Conservation (phyloP, 2,329 filamentous ascomycete species). For the Hansfordia pulvinata region DNA sequence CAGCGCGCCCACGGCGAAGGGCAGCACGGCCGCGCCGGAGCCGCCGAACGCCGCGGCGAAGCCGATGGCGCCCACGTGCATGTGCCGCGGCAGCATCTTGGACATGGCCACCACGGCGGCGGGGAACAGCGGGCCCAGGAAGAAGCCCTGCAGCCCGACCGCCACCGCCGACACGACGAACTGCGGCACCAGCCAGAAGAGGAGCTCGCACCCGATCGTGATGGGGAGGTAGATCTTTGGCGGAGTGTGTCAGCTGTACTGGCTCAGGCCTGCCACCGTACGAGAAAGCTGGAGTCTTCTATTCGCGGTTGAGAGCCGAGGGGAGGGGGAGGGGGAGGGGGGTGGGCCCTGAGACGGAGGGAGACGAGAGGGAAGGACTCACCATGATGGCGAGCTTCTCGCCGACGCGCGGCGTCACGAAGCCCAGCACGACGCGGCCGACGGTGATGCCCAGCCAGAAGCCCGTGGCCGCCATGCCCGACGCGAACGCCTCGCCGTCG, state of each 20-base stretch:
- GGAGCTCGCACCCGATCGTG: slow-evolving; percentile 50
- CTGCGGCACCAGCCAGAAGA: slow-evolving; percentile 73
- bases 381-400: slow-evolving; percentile 49
- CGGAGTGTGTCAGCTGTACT: too few species aligned
- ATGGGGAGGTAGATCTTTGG: slow-evolving; percentile 46
- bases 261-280: too few species aligned
- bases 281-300: too few species aligned
- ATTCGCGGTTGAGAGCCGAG: too few species aligned
- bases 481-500: slow-evolving; percentile 50
- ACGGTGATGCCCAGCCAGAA: slow-evolving; percentile 73
- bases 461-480: slow-evolving; percentile 63
- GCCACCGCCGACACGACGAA: slow-evolving; percentile 64
- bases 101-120: slow-evolving; percentile 58
- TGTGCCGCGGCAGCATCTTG: slow-evolving; percentile 51
- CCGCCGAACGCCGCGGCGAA: slow-evolving; percentile 68
- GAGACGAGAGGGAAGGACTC: too few species aligned
- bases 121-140: slow-evolving; percentile 67
- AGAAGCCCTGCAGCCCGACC: slow-evolving; percentile 62
- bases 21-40: slow-evolving; percentile 53
- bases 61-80: slow-evolving; percentile 68
- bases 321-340: not conserved
- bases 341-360: not conserved
- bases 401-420: slow-evolving; percentile 57
- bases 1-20: slow-evolving; percentile 53
- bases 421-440: slow-evolving; percentile 57